phyloP scores from a whole-genome alignment of 2,329 filamentous ascomycete species.

The Monascus ruber region DNA sequence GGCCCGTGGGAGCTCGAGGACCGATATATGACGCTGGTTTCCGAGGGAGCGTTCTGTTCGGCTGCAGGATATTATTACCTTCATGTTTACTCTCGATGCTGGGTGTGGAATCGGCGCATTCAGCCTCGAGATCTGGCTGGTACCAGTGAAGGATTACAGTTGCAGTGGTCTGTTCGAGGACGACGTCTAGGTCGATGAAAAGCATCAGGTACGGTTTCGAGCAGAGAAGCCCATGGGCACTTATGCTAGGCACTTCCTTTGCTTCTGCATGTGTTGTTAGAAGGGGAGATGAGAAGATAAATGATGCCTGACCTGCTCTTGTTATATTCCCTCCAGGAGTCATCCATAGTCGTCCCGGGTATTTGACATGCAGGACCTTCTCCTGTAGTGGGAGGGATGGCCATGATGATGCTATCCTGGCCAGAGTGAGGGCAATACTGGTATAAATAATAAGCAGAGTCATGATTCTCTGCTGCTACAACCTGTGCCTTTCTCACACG shows the following conservation, averaged over 20 bases:
- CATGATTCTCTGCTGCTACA: too few relatives aligned
- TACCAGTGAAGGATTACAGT: conserved; percentile 19
- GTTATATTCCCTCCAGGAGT: conserved; percentile 7
- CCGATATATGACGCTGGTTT: conserved; percentile 14
- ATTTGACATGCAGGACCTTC: conserved; percentile 8
- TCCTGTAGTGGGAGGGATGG: background rate
- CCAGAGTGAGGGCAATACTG: too few relatives aligned
- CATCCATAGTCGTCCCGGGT: conserved; percentile 9
- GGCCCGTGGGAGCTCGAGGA: conserved; percentile 15
- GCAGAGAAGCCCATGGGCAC: conserved; percentile 3
- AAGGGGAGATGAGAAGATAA: too few relatives aligned
- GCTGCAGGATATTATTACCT: background rate
- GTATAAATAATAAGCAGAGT: too few relatives aligned
- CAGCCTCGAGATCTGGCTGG: conserved; percentile 9
- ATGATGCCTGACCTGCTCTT: conserved; percentile 1
- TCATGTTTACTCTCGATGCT: background rate
- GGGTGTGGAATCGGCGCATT: conserved; percentile 1
- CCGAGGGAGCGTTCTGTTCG: conserved; percentile 1
- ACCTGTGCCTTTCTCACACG: too few relatives aligned
- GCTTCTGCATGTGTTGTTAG: too few relatives aligned
- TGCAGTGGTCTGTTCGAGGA: conserved; percentile 4
- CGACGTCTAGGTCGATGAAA: conserved; percentile 15
- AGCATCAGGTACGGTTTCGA: conserved; percentile 10
- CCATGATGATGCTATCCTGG: too few relatives aligned
- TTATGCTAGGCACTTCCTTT: conserved; percentile 8